These are phyloP conservation scores for Ceratobasidium sp. DNA, from an alignment of 1,284 basidiomycete species.

Conservation along the genomic window DNA sequence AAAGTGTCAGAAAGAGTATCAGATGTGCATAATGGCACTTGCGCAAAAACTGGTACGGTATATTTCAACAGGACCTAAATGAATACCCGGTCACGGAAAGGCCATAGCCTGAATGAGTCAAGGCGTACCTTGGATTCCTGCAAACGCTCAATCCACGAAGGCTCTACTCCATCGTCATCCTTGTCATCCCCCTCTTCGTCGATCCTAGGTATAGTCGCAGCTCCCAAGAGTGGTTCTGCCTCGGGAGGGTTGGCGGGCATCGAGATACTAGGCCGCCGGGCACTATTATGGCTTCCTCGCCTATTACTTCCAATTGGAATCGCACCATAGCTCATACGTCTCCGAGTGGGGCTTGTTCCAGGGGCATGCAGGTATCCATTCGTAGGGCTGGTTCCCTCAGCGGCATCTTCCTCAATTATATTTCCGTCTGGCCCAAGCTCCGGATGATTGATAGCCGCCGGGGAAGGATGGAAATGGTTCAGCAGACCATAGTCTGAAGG, in stretches of 20 bases:
- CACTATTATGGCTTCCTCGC: conserved; percentile 10
- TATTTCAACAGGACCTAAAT: conserved; percentile 58
- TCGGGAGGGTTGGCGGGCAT: conserved; percentile 32
- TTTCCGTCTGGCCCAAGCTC: conserved; percentile 13
- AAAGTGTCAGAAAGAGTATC: neutral
- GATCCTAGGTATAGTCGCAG: conserved; percentile 26
- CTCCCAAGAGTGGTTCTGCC: conserved; percentile 35
- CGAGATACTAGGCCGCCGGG: conserved; percentile 19
- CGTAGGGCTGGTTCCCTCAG: conserved; percentile 4
- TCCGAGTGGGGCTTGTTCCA: conserved; percentile 20
- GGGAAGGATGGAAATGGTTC: conserved; percentile 31
- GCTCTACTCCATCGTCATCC: conserved; percentile 23
- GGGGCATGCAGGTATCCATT: conserved; percentile 11
- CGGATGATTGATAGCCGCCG: conserved; percentile 1
- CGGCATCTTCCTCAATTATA: conserved; percentile 7
- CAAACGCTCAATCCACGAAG: conserved; percentile 38
- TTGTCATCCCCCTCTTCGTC: conserved; percentile 35
- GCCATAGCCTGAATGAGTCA: neutral
- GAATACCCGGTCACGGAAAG: neutral
- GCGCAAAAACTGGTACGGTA: conserved; percentile 71
- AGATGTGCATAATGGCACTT: conserved; percentile 45
- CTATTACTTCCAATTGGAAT: conserved; percentile 31
- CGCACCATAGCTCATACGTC: conserved; percentile 34
- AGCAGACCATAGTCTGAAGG: conserved; percentile 35
- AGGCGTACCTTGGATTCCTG: conserved; percentile 25